Evolutionary conservation across 768 basidiomycete genomes (phyloP).

Genomic region (Lentinula guzmanii): DNA sequence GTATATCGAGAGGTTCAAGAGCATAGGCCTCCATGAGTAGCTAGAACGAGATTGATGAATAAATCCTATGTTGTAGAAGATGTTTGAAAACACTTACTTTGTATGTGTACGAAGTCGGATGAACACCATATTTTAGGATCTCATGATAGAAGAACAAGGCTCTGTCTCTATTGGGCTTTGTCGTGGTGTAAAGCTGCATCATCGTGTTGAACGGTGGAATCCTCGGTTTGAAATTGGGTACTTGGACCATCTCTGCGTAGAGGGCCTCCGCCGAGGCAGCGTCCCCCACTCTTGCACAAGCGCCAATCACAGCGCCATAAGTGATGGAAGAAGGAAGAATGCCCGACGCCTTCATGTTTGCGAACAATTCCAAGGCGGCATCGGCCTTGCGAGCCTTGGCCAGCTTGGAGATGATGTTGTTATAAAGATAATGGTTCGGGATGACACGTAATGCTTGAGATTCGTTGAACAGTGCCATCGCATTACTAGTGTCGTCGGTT

Average conservation of each 20-base stretch:
- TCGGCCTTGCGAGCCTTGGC: constrained; percentile 94
- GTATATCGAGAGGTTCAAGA: constrained; percentile 75
- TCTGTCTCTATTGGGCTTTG: constrained; percentile 78
- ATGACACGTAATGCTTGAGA: constrained; percentile 58
- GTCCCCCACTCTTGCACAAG: constrained; percentile 92
- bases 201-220: constrained; percentile 98
- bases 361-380: constrained; percentile 80
- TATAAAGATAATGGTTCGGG: constrained; percentile 88
- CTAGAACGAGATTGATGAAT: constrained; percentile 27
- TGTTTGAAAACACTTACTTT: constrained; percentile 47
- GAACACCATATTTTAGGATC: constrained; percentile 53
- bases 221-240: constrained; percentile 74
- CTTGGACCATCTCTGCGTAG: constrained; percentile 78
- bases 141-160: constrained; percentile 72
- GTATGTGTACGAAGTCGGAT: constrained; percentile 89
- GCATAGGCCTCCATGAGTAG: constrained; percentile 89
- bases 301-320: constrained; percentile 90
- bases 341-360: constrained; percentile 68
- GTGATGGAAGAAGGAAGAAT: constrained; percentile 79
- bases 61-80: background rate
- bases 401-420: constrained; percentile 95
- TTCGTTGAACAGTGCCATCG: constrained; percentile 80
- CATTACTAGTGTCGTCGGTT: constrained; percentile 90
- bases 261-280: constrained; percentile 71
- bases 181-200: constrained; percentile 94